Evolutionary conservation across 1,284 basidiomycete species (phyloP).

Genomic region (Pulchroboletus neoregius): DNA sequence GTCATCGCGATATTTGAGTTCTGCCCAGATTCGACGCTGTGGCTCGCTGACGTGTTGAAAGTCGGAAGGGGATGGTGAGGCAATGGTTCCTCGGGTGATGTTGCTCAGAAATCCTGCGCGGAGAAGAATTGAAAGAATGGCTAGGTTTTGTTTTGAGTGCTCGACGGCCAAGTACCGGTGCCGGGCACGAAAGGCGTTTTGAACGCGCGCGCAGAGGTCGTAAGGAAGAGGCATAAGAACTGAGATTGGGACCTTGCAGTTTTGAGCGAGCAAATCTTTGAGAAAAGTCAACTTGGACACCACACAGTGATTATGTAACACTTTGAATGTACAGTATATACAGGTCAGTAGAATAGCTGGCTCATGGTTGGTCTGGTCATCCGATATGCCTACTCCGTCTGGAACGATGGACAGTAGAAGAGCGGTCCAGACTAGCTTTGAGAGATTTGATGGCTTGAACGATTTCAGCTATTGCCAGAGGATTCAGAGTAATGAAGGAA

Average conservation of each 20-base stretch:
- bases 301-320: conserved; percentile 13
- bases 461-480: conserved; percentile 53
- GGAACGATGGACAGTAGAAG: conserved; percentile 53
- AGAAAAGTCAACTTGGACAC: background rate
- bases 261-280: too few species aligned
- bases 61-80: conserved; percentile 56
- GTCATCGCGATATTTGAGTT: conserved; percentile 87
- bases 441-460: conserved; percentile 62
- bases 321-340: background rate
- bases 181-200: conserved; percentile 85
- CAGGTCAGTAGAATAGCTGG: background rate
- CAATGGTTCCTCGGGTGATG: conserved; percentile 74
- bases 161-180: conserved; percentile 69
- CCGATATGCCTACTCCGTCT: conserved; percentile 52
- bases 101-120: conserved; percentile 82
- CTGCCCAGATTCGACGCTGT: conserved; percentile 79
- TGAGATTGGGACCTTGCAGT: too few species aligned
- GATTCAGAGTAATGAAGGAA: background rate
- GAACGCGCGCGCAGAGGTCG: conserved; percentile 79
- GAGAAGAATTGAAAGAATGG: conserved; percentile 80
- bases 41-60: conserved; percentile 56
- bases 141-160: conserved; percentile 80
- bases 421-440: conserved; percentile 55
- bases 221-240: conserved; percentile 58
- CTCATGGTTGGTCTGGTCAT: conserved; percentile 5